phyloP scores from a whole-genome alignment of 805 yeast genomes.

The Metschnikowia kunwiensis region DNA sequence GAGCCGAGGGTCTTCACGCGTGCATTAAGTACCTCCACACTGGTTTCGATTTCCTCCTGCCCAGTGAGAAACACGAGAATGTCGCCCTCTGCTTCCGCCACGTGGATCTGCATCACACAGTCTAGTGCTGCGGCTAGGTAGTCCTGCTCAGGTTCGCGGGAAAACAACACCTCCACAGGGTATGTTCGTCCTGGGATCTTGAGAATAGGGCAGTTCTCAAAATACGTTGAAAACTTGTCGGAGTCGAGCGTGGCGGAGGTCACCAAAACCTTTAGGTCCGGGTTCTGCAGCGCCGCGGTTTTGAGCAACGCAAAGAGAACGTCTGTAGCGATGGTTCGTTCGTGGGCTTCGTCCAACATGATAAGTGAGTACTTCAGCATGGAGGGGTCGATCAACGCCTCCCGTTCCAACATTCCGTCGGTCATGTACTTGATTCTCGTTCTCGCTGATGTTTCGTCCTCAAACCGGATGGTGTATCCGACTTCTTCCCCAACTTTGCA shows the following conservation, averaged over 20 bases:
- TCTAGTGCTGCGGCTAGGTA: constrained; percentile 81
- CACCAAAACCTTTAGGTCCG: constrained; percentile 72
- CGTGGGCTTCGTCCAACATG: constrained; percentile 97
- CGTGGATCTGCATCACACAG: constrained; percentile 80
- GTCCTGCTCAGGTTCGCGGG: constrained; percentile 82
- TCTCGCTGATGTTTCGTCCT: constrained; percentile 50
- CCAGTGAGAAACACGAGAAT: constrained; percentile 84
- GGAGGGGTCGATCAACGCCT: constrained; percentile 76
- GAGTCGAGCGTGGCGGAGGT: constrained; percentile 95
- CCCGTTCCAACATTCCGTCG: constrained; percentile 93
- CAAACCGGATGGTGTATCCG: constrained; percentile 86
- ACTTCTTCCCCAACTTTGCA: constrained; percentile 69
- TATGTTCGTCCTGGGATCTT: constrained; percentile 86
- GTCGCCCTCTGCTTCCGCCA: constrained; percentile 75
- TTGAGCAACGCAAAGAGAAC: constrained; percentile 81
- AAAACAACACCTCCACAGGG: constrained; percentile 82
- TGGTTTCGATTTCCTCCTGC: constrained; percentile 91
- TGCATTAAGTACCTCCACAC: constrained; percentile 70
- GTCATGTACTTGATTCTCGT: constrained; percentile 91
- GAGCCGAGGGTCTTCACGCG: constrained; percentile 63
- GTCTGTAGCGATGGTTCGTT: constrained; percentile 91
- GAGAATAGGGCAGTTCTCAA: constrained; percentile 76
- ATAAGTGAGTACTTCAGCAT: constrained; percentile 77
- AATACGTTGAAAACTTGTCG: constrained; percentile 75
- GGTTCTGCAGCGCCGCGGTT: constrained; percentile 65